A percentile compares a stretch with the other conserved stretches of the same genome.
These are phyloP conservation scores for Camelina hispida DNA, from an alignment of 345 rosid genomes.

Conservation along the genomic window DNA sequence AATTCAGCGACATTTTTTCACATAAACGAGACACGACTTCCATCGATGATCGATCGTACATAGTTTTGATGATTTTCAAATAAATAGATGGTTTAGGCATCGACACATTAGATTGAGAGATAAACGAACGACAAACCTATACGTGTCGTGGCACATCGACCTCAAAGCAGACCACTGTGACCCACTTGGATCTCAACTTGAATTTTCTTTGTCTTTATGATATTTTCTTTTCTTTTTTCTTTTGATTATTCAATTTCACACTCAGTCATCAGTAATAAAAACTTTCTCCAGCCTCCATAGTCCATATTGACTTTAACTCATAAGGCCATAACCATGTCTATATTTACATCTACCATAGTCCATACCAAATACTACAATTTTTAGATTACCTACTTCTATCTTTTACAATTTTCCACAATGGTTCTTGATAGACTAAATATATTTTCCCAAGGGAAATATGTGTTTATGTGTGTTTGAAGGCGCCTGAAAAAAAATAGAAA, in stretches of 20 bases:
- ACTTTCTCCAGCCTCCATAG: neutral
- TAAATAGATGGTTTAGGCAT: neutral
- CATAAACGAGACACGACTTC: conserved; percentile 37
- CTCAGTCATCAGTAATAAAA: conserved; percentile 5
- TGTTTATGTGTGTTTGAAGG: conserved; percentile 27
- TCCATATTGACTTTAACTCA: conserved; percentile 5
- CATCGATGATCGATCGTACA: conserved; percentile 30
- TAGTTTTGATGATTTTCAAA: neutral
- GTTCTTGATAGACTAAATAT: neutral
- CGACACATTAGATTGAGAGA: conserved; percentile 6
- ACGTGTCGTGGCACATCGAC: conserved; percentile 38
- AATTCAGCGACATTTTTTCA: conserved; percentile 32
- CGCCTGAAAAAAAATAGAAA: conserved; percentile 10
- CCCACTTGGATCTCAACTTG: conserved; percentile 51
- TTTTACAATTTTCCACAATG: neutral
- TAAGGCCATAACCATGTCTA: neutral
- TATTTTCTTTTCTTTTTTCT: conserved; percentile 5
- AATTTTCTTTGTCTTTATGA: conserved; percentile 36
- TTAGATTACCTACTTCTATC: neutral
- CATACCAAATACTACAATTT: conserved; percentile 8
- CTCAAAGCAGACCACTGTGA: conserved; percentile 40
- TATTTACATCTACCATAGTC: conserved; percentile 10
- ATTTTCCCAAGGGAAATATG: neutral
- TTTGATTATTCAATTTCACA: conserved; percentile 13
- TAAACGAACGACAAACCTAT: conserved; percentile 33